Evolutionary conservation across 257 asterid genomes (phyloP).

Genomic region (Solanum stenotomum): DNA sequence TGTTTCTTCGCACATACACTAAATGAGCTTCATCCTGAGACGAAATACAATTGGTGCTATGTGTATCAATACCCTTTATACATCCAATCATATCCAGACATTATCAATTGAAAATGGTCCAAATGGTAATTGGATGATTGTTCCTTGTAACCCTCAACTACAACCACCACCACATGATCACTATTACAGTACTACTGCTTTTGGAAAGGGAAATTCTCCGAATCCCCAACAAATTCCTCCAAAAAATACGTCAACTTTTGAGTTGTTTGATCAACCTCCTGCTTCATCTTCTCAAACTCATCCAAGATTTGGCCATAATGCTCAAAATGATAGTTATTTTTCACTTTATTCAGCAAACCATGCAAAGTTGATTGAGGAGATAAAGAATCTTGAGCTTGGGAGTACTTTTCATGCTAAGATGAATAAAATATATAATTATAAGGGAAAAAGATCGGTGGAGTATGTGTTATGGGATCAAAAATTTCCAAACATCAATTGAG

Average conservation of each 20-base stretch:
- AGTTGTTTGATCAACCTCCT: neutral
- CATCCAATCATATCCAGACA: neutral
- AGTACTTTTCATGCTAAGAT: neutral
- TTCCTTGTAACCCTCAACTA: neutral
- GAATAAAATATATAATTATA: neutral
- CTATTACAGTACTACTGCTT: neutral
- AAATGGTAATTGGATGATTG: neutral
- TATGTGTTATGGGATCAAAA: neutral
- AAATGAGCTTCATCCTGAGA: neutral
- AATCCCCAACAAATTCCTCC: neutral
- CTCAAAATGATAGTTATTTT: neutral
- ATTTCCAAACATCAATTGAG: neutral
- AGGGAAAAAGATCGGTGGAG: neutral
- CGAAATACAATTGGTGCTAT: neutral
- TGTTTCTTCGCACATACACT: neutral
- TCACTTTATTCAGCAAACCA: neutral
- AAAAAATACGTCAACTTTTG: neutral
- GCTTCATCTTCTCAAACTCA: neutral
- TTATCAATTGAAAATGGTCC: neutral
- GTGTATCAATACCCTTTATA: neutral
- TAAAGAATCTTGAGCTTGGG: neutral
- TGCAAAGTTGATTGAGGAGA: neutral
- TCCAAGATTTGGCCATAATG: neutral
- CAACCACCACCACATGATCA: neutral
- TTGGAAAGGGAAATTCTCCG: neutral